Percentiles rank a stretch among this genome's conserved stretches.
These are phyloP conservation scores for Penstemon davidsonii DNA, from an alignment of 257 asterid species.

Conservation along the genomic window DNA sequence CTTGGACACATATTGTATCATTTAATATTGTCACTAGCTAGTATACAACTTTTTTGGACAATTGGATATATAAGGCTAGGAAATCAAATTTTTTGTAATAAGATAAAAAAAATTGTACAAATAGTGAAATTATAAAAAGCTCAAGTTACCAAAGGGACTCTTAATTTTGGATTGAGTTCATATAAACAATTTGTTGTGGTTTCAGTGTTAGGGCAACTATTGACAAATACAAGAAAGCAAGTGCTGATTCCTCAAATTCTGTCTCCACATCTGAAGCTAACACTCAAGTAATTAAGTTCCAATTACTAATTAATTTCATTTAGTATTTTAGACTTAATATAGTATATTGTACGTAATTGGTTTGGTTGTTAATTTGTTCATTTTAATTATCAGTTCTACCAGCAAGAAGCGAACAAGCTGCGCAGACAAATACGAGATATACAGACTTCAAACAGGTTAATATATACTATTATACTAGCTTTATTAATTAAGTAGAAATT, in stretches of 20 bases:
- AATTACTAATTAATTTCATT: background rate
- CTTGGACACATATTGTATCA: too few species aligned
- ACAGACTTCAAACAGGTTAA: conserved; percentile 59
- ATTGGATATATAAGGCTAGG: too few species aligned
- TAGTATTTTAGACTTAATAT: too few species aligned
- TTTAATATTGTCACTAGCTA: too few species aligned
- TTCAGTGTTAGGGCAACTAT: conserved; percentile 86
- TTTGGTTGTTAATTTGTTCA: too few species aligned
- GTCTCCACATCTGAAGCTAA: conserved; percentile 84
- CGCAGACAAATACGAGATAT: conserved; percentile 61
- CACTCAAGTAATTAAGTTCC: conserved; percentile 50
- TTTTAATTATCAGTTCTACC: conserved; percentile 56
- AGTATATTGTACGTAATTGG: too few species aligned
- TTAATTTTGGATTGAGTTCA: too few species aligned
- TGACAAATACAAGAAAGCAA: conserved; percentile 83
- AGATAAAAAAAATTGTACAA: too few species aligned
- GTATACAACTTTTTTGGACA: too few species aligned
- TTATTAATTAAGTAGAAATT: background rate
- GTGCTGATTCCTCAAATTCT: conserved; percentile 57
- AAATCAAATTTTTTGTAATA: too few species aligned
- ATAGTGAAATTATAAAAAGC: too few species aligned
- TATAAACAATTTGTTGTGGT: background rate
- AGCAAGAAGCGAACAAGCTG: conserved; percentile 75
- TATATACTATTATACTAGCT: background rate
- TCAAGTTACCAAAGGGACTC: too few species aligned